These are phyloP conservation scores for Catenaria anguillulae DNA, from an alignment of 371 early-diverging fungal genomes.

Conservation along the genomic window DNA sequence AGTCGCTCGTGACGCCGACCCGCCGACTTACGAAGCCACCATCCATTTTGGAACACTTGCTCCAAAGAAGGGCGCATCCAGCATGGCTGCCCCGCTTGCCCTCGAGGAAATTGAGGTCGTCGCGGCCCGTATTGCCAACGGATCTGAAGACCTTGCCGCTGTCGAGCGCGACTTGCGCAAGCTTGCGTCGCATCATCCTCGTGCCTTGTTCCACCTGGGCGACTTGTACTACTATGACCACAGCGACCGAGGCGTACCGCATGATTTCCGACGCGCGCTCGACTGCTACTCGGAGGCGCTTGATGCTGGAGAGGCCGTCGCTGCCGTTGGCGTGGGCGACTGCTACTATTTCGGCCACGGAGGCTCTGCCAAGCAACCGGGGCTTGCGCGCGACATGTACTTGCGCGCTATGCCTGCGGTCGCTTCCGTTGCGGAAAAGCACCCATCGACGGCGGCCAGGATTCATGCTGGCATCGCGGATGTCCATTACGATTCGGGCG, in stretches of 20 bases:
- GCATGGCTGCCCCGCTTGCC: too few relatives aligned
- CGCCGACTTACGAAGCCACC: too few relatives aligned
- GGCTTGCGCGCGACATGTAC: background rate
- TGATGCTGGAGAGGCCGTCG: background rate
- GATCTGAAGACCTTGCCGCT: too few relatives aligned
- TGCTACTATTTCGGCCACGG: slow-evolving; percentile 4
- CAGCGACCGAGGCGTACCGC: background rate
- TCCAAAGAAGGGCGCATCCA: too few relatives aligned
- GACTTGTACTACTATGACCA: slow-evolving; percentile 2
- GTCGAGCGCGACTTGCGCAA: background rate
- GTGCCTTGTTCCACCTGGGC: background rate
- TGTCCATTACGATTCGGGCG: background rate
- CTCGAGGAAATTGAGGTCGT: too few relatives aligned
- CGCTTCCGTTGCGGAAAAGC: too few relatives aligned
- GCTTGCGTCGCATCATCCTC: background rate
- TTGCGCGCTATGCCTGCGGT: background rate
- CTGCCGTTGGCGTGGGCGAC: background rate
- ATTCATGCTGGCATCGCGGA: background rate
- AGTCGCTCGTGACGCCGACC: too few relatives aligned
- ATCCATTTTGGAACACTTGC: too few relatives aligned
- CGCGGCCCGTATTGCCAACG: too few relatives aligned
- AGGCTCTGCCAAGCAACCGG: background rate
- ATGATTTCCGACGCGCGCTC: background rate
- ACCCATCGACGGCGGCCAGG: background rate
- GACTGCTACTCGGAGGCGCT: background rate